Evolutionary conservation across 352 stramenopile genomes (phyloP), one percentile per base, ranked within the genome.

Genomic region (Phytophthora quininea): DNA sequence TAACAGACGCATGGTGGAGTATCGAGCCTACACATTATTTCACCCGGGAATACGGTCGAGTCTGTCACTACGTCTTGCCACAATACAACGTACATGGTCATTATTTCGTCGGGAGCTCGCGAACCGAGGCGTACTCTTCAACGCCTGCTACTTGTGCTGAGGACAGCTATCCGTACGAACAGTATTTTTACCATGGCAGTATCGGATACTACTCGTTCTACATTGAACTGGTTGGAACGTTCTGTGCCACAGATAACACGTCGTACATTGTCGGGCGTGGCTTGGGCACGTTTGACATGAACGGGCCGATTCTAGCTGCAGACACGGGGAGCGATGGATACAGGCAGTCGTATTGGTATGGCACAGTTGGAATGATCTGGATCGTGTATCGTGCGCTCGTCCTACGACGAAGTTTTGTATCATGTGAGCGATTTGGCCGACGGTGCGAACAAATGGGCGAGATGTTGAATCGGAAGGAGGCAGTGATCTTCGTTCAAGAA

Each of bases 1-100:
- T 72, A 43, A 32, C 58, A 27, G 38, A 58, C 35, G 54, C 62
- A n/a, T 73, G 60, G 66, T 73, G 66, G 60, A 73, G 69, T 51
- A 62, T 70, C 14, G 33, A 62, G 15, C 30, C 54, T 49, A 69
- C 55, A 6, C 54, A 66, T 47, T 73, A 66, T 24, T 58, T 62
- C 37, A 10, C 5, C 5, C 3, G 43, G 2, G 3, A 19, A 5
- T 27, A 48, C 7, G 43, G 29, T 4, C 12, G 30, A 3, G n/a
- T 73, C 2, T 73, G 60, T 45, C 66, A 69, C 15, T 70, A 54
- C 10, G 49, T 73, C 0, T 11, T 54, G 8, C 67, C 67, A 0
- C 67, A 74, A 30, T 67, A 64, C 38, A 74, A 69, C 14, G 37
- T 40, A 0, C 54, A 64, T 12, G 62, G 54, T 4, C 49, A 64